These are phyloP conservation scores for Penicillium lividum DNA, from an alignment of 495 filamentous ascomycete genomes.

Conservation along the genomic window DNA sequence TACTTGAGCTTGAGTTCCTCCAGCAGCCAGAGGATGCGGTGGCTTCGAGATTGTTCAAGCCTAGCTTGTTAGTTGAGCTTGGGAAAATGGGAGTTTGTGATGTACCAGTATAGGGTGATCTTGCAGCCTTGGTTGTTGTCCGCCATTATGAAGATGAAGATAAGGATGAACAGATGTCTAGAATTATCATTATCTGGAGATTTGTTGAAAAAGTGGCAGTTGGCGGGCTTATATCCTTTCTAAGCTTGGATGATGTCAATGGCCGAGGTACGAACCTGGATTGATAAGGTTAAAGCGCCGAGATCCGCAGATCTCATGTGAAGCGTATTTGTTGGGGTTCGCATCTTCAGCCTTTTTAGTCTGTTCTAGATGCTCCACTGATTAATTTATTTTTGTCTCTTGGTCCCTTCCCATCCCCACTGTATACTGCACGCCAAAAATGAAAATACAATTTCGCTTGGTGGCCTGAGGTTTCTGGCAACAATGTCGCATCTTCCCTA, in stretches of 20 bases:
- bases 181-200: too few species aligned
- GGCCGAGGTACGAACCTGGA: slow-evolving; percentile 25
- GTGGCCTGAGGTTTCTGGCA: neutral
- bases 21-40: slow-evolving; percentile 86
- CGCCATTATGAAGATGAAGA: slow-evolving; percentile 21
- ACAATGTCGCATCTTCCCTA: neutral
- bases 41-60: slow-evolving; percentile 60
- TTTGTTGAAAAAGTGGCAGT: too few species aligned
- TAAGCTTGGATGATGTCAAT: slow-evolving; percentile 24
- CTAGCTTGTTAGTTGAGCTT: slow-evolving; percentile 18
- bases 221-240: neutral
- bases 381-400: neutral
- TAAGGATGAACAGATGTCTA: too few species aligned
- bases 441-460: neutral
- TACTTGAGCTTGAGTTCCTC: slow-evolving; percentile 81
- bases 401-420: neutral
- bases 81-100: slow-evolving; percentile 1
- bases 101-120: slow-evolving; percentile 76
- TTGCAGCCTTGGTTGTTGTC: slow-evolving; percentile 53
- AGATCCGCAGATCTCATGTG: slow-evolving; percentile 23
- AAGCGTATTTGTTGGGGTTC: slow-evolving; percentile 6
- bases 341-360: slow-evolving; percentile 1
- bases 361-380: neutral
- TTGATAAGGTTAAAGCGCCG: slow-evolving; percentile 18
- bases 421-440: neutral